These are phyloP conservation scores for Microbotryum saponariae DNA, from an alignment of 1,284 basidiomycete species.

Conservation along the genomic window DNA sequence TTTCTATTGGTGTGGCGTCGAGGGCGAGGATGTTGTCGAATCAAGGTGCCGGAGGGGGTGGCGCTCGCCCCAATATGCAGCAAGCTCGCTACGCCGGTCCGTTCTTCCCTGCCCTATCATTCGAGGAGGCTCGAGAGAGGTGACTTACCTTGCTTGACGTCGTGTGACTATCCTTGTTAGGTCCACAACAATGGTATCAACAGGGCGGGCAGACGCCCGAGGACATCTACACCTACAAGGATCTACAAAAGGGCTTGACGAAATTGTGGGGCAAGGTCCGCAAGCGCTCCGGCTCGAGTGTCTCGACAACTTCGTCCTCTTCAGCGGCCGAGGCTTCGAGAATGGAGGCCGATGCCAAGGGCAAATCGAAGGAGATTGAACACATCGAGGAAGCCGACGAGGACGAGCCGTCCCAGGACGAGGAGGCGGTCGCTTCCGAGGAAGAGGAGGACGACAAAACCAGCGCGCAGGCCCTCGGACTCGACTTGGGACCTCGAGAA, in stretches of 20 bases:
- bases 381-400: constrained; percentile 26
- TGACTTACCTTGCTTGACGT: neutral
- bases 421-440: constrained; percentile 7
- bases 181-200: constrained; percentile 29
- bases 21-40: constrained; percentile 24
- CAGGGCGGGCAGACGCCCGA: constrained; percentile 18
- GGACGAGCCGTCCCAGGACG: constrained; percentile 13
- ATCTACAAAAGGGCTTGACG: constrained; percentile 13
- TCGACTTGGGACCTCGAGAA: too few species aligned
- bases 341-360: constrained; percentile 28
- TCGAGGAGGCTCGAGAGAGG: neutral
- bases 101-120: neutral
- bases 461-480: too few species aligned
- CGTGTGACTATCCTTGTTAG: neutral
- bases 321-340: constrained; percentile 11
- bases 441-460: constrained; percentile 1
- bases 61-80: constrained; percentile 3
- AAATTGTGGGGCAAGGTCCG: constrained; percentile 29
- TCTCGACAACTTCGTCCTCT: neutral
- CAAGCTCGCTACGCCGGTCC: constrained; percentile 26
- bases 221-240: constrained; percentile 27
- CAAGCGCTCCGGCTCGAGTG: neutral
- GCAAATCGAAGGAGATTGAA: constrained; percentile 23
- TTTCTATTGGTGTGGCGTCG: constrained; percentile 24
- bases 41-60: constrained; percentile 9